phyloP scores from a whole-genome alignment of 495 filamentous ascomycete genomes.

The Talaromyces thailandensis region DNA sequence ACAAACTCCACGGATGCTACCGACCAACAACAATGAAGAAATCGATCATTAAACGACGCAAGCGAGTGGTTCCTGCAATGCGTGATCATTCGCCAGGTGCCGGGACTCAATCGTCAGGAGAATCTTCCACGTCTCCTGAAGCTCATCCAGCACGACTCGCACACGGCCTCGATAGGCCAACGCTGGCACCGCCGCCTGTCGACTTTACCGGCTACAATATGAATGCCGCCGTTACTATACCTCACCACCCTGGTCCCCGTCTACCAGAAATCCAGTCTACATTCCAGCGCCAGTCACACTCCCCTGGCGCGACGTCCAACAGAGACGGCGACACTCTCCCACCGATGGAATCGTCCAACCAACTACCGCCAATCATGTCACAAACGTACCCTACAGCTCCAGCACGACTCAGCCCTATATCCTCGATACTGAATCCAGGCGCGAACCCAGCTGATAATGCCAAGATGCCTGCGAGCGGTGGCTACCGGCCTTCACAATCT shows the following conservation, averaged over 20 bases:
- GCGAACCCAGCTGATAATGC: conserved; percentile 43
- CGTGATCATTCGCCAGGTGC: conserved; percentile 43
- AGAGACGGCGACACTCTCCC: conserved; percentile 37
- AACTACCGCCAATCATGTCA: conserved; percentile 37
- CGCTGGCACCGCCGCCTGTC: conserved; percentile 32
- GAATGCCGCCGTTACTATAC: conserved; percentile 23
- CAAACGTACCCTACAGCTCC: conserved; percentile 31
- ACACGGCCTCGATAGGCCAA: conserved; percentile 45
- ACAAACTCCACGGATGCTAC: conserved; percentile 91
- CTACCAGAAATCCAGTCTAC: conserved; percentile 22
- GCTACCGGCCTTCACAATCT: conserved; percentile 18
- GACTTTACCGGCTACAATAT: conserved; percentile 42
- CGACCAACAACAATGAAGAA: conserved; percentile 96
- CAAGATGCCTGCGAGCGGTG: conserved; percentile 22
- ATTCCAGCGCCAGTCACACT: conserved; percentile 30
- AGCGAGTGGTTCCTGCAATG: conserved; percentile 82
- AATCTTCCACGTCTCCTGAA: conserved; percentile 36
- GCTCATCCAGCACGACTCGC: conserved; percentile 37
- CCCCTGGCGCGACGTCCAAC: conserved; percentile 25
- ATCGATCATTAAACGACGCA: conserved; percentile 88
- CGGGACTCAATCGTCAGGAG: conserved; percentile 34
- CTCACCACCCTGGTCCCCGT: conserved; percentile 29
- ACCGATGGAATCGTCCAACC: conserved; percentile 29
- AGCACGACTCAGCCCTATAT: conserved; percentile 64
- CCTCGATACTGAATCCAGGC: conserved; percentile 62